Evolutionary conservation across 169 alveolate species (phyloP).

Genomic region (Plasmodium yoelii): DNA sequence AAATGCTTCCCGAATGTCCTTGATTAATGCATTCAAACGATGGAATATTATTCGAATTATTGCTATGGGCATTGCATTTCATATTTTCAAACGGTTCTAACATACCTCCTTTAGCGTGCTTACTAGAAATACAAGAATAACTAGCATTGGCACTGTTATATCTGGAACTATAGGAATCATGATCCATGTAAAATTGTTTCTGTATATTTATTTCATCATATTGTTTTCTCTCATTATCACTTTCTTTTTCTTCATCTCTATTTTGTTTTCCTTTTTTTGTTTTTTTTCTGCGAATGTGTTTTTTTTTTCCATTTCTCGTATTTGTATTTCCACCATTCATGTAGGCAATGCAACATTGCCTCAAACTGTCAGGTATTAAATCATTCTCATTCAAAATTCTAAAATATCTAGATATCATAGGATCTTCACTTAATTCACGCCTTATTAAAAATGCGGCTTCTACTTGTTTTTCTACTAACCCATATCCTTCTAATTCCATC

Average conservation of each 20-base stretch:
- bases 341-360: slow-evolving; percentile 37
- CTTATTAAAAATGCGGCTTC: slow-evolving; percentile 80
- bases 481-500: slow-evolving; percentile 82
- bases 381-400: slow-evolving; percentile 56
- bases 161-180: slow-evolving; percentile 20
- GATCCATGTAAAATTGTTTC: neutral
- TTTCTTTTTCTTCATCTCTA: neutral
- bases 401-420: slow-evolving; percentile 75
- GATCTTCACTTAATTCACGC: slow-evolving; percentile 70
- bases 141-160: slow-evolving; percentile 13
- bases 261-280: neutral
- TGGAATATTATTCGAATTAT: neutral
- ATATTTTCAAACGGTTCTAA: neutral
- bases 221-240: neutral
- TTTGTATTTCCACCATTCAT: slow-evolving; percentile 17
- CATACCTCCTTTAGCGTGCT: slow-evolving; percentile 3
- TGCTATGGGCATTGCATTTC: neutral
- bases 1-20: neutral
- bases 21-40: neutral
- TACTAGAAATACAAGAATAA: slow-evolving; percentile 33
- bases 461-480: slow-evolving; percentile 77
- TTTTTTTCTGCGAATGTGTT: neutral
- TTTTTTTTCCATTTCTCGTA: neutral
- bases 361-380: slow-evolving; percentile 69
- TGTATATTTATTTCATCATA: too few relatives aligned